These are phyloP conservation scores for Candida cerambycidarum DNA, from an alignment of 805 yeast species.

Conservation along the genomic window DNA sequence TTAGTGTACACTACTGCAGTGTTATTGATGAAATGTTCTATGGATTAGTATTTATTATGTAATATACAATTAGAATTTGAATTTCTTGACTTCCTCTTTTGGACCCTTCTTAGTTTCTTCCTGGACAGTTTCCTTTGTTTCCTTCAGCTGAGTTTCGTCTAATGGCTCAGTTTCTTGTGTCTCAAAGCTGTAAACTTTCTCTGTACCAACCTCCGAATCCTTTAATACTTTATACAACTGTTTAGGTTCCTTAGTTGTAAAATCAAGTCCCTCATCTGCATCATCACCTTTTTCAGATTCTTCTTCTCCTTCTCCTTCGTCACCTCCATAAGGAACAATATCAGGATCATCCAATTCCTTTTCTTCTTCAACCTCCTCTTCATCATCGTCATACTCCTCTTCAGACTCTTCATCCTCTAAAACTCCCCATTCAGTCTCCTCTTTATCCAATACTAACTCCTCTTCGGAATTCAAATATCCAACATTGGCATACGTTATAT, in stretches of 20 bases:
- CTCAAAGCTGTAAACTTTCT: constrained; percentile 16
- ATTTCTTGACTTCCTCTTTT: constrained; percentile 10
- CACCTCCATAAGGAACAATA: constrained; percentile 6
- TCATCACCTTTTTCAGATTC: background rate
- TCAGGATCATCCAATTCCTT: constrained; percentile 51
- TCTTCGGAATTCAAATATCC: constrained; percentile 27
- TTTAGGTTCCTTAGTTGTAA: background rate
- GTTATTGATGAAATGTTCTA: too few relatives aligned
- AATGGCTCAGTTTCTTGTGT: too few relatives aligned
- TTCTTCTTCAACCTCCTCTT: constrained; percentile 58
- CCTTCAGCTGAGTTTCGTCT: too few relatives aligned
- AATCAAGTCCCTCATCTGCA: too few relatives aligned
- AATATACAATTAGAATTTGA: constrained; percentile 14
- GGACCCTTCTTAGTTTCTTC: constrained; percentile 4
- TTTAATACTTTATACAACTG: constrained; percentile 22
- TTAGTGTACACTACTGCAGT: too few relatives aligned
- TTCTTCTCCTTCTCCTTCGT: background rate
- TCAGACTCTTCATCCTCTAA: constrained; percentile 31
- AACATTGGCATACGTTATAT: constrained; percentile 32
- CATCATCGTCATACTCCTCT: constrained; percentile 52
- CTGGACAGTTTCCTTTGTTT: background rate
- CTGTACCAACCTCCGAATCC: constrained; percentile 14
- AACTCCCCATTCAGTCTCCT: constrained; percentile 33
- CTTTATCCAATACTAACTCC: constrained; percentile 14
- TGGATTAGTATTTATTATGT: background rate